Base-by-base conservation (phyloP, 2,329 filamentous ascomycete genomes). In the Coleophoma eucalyptorum region DNA sequence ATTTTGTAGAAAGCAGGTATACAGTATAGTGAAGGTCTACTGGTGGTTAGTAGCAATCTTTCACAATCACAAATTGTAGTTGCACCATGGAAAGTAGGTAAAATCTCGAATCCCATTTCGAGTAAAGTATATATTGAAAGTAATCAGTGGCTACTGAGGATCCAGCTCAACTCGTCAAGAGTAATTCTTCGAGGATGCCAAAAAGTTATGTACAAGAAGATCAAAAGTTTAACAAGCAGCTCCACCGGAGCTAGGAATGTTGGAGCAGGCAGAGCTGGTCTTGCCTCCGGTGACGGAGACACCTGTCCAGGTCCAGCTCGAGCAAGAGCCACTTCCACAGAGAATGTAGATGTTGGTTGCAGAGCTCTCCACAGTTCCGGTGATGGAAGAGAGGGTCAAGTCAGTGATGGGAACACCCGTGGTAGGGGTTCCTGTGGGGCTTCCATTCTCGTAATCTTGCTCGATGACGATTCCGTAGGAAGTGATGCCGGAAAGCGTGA, bases 391-490 rank as follows among this genome's bases (percentile, higher is more conserved):
- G 35, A 68, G n/a, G 15, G 44, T 48, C 34, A 55, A 45, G 13
- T 35, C 53, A 8, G 43, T 52, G 44, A 71, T 70, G 5, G 53
- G 60, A 6, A 71, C 67, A 13, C 68, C 68, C 42, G 68, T 68
- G 2, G 65, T 67, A 11, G 68, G 65, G 6, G 58, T 55, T 1
- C 67, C 68, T 16, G 65, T 69, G 3, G 68, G 52, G 5, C 67
- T 67, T n/a, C 69, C 74, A 58, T 77, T 77, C 49, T 72, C 58
- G 57, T 77, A 78, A 59, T 78, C 74, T 65, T 77, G 74, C 64
- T 77, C 66, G 48, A 77, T 68, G 53, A 74, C 72, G 49, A 77
- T 72, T n/a, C 74, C 74, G 60, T 76, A 77, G 52, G 71, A 68
- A 41, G 66, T 60, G 54, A 77, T 75, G 48, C 65, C 67, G 20